These are phyloP conservation scores for Sclerotinia trifoliorum DNA, from an alignment of 2,329 filamentous ascomycete genomes.

Conservation along the genomic window DNA sequence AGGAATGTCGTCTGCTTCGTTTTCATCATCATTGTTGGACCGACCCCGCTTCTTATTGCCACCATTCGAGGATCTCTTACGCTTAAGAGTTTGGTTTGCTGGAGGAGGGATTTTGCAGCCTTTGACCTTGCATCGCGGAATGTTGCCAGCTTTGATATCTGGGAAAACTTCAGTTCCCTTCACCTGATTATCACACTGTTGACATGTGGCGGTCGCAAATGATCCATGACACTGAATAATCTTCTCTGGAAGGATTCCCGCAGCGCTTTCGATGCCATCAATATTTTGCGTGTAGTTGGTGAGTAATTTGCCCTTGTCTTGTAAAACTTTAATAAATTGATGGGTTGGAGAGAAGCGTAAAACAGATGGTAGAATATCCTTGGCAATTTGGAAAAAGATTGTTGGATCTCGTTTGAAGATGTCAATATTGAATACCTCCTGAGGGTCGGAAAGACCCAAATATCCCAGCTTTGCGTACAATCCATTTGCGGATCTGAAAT, in stretches of 20 bases:
- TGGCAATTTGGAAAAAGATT: constrained; percentile 89
- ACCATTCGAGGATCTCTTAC: constrained; percentile 54
- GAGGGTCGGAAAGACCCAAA: constrained; percentile 74
- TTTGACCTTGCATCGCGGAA: constrained; percentile 68
- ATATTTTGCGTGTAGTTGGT: constrained; percentile 99
- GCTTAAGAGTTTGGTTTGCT: constrained; percentile 53
- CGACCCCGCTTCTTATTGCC: constrained; percentile 46
- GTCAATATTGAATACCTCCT: constrained; percentile 91
- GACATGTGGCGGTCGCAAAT: constrained; percentile 87
- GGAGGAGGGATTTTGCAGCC: constrained; percentile 56
- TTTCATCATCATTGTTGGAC: constrained; percentile 35
- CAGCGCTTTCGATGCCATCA: constrained; percentile 88
- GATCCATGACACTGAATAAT: constrained; percentile 96
- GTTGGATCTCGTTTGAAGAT: constrained; percentile 82
- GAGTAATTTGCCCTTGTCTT: constrained; percentile 83
- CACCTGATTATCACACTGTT: constrained; percentile 74
- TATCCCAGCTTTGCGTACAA: constrained; percentile 83
- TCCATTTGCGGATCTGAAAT: constrained; percentile 90
- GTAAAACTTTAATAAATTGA: constrained; percentile 85
- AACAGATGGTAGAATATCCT: constrained; percentile 80
- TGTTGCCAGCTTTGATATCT: constrained; percentile 71
- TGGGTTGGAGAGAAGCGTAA: constrained; percentile 88
- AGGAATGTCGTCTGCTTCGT: constrained; percentile 62
- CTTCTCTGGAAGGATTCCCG: constrained; percentile 77
- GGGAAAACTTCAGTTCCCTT: constrained; percentile 75